phyloP scores from a whole-genome alignment of 768 basidiomycete genomes.

The Lentinus tigrinus region DNA sequence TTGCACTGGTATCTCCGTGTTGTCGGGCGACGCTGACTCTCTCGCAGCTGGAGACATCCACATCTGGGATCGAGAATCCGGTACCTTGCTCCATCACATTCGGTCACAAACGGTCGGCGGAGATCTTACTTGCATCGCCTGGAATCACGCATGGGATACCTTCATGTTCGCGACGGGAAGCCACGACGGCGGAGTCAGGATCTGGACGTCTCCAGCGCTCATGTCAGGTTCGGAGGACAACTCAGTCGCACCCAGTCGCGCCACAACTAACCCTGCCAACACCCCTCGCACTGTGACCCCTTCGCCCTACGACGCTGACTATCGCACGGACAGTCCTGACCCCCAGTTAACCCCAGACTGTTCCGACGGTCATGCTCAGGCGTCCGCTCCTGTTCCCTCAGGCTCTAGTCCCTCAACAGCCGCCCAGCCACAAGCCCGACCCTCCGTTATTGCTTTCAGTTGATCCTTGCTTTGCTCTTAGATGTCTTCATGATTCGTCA shows the following conservation, averaged over 20 bases:
- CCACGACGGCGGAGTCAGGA: conserved; percentile 71
- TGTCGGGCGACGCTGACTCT: neutral
- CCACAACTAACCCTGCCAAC: conserved; percentile 10
- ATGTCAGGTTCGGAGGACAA: conserved; percentile 5
- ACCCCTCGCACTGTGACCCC: conserved; percentile 19
- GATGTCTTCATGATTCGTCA: neutral
- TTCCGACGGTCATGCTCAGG: neutral
- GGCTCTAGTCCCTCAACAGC: neutral
- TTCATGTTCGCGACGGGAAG: conserved; percentile 75
- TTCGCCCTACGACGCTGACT: conserved; percentile 15
- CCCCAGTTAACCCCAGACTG: neutral
- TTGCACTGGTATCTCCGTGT: neutral
- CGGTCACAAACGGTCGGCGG: conserved; percentile 53
- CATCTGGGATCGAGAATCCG: conserved; percentile 85
- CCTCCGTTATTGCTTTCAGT: neutral
- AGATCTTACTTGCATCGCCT: conserved; percentile 78
- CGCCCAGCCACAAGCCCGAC: neutral
- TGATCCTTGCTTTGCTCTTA: neutral
- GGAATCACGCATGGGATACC: conserved; percentile 68
- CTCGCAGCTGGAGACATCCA: conserved; percentile 72
- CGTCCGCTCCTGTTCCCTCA: neutral
- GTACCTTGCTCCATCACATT: conserved; percentile 66
- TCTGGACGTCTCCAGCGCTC: conserved; percentile 51
- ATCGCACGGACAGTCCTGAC: conserved; percentile 15
- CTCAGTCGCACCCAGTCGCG: conserved; percentile 9